phyloP scores from a whole-genome alignment of 305 asterid genomes.

The Fraxinus paxiana region DNA sequence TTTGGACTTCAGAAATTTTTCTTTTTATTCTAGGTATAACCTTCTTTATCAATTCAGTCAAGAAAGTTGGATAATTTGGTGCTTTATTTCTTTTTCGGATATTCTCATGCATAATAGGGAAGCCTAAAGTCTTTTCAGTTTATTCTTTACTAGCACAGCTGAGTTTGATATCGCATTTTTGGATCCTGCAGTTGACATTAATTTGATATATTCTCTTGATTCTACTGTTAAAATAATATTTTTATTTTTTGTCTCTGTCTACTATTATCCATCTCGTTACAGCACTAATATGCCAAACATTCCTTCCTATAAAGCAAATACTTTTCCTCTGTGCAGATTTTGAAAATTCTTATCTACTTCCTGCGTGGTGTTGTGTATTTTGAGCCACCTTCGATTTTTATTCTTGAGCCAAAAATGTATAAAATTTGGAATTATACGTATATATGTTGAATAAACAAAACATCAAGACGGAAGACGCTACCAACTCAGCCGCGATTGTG shows the following conservation, averaged over 20 bases:
- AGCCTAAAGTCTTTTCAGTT: conserved; percentile 17
- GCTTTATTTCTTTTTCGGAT: conserved; percentile 32
- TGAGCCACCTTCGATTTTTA: not conserved
- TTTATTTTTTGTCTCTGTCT: not conserved
- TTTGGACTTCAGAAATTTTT: conserved; percentile 41
- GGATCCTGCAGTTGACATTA: conserved; percentile 23
- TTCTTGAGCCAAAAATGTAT: not conserved
- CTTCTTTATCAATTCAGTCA: conserved; percentile 32
- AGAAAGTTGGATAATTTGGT: conserved; percentile 32
- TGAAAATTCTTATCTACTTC: not conserved
- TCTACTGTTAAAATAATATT: not conserved
- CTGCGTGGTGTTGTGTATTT: not conserved
- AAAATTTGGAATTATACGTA: not conserved
- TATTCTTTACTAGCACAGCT: conserved; percentile 30
- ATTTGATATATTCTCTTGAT: conserved; percentile 14
- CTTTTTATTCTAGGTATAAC: conserved; percentile 18
- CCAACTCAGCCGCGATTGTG: not conserved
- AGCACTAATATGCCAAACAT: not conserved
- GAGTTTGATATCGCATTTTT: conserved; percentile 26
- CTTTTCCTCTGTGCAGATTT: not conserved
- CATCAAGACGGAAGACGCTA: not conserved
- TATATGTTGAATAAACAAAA: not conserved
- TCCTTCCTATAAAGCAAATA: not conserved
- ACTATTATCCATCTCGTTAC: not conserved
- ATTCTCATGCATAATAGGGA: conserved; percentile 25